A percentile compares a stretch with the other conserved stretches of the same genome.
These are phyloP conservation scores for Leishmania martiniquensis DNA, from an alignment of 208 protist genomes.

Conservation along the genomic window DNA sequence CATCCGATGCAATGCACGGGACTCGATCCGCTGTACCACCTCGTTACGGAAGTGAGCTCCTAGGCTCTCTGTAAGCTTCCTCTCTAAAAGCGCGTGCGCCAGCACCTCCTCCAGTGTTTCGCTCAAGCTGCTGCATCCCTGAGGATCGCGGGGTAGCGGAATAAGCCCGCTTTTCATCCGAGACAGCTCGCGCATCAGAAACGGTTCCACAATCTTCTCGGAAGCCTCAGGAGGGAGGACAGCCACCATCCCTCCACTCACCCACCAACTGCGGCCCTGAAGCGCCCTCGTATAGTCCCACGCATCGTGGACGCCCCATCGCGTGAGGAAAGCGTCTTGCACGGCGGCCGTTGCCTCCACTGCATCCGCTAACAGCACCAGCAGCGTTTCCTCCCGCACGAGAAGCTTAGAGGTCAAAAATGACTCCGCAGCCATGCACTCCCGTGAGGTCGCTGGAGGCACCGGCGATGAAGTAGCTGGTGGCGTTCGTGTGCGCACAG, in stretches of 20 bases:
- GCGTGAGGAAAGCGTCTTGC: slow-evolving; percentile 17
- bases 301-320: slow-evolving; percentile 25
- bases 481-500: background rate
- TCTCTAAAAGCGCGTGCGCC: slow-evolving; percentile 1
- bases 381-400: slow-evolving; percentile 22
- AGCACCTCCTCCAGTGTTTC: slow-evolving; percentile 1
- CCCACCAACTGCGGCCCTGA: slow-evolving; percentile 23
- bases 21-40: slow-evolving; percentile 24
- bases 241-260: slow-evolving; percentile 16
- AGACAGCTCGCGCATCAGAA: slow-evolving; percentile 42
- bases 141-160: background rate
- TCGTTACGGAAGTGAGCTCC: background rate
- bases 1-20: slow-evolving; percentile 29
- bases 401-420: background rate
- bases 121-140: background rate
- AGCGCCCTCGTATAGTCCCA: slow-evolving; percentile 25
- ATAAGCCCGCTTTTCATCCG: background rate
- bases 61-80: background rate
- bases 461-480: background rate
- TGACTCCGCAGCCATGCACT: background rate
- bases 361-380: slow-evolving; percentile 18
- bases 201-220: slow-evolving; percentile 14
- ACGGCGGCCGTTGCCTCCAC: slow-evolving; percentile 11
- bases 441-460: background rate
- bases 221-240: background rate